Evolutionary conservation across 1,284 basidiomycete genomes (phyloP), one percentile per base, ranked within the genome.

Genomic region (Gymnopus androsaceus): DNA sequence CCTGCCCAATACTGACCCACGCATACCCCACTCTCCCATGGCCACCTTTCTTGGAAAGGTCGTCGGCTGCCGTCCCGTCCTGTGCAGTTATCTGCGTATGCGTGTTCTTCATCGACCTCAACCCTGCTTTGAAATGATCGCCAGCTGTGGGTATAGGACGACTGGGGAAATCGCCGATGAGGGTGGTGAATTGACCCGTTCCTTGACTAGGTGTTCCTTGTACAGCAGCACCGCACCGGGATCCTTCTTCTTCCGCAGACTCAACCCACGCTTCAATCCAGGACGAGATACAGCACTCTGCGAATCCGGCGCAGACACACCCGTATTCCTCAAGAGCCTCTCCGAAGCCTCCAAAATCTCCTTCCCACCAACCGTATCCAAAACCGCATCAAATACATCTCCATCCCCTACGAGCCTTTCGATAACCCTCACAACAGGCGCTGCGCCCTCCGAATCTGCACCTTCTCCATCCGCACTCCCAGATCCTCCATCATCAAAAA

Each of bases 361-460:
- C 59, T 81, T 79, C 12, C 92, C 91, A 8, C 93, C 93, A 19
- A 90, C 73, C 1, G 88, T 90, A 68, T 95, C 93, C 54, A 95
- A 69, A 3, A 95, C 80, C 27, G 85, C 85, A 67, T 94, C 90
- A 67, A 92, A 90, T 51, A 78, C 74, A 57, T 84, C 80, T 8
- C 77, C 79, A 56, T 84, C 79, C 51, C 75, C 78, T 28, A 73
- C 73, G 34, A 88, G 68, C 38, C 77, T 70, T 40, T 80, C 77
- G 23, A 89, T 70, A n/a, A 84, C 77, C 37, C 77, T 73, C 7
- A 82, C 72, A 27, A 82, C 75, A 15, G 82, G 81, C 1, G 78
- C 81, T 8, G 70, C 69, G 8, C 54, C 61, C 25, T 62, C 62
- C 51, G 70, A 70, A 34, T 44, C 38, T 40, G 23, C 15, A 8